Evolutionary conservation across 257 asterid species (phyloP).

Genomic region (Solanum appendiculatum): DNA sequence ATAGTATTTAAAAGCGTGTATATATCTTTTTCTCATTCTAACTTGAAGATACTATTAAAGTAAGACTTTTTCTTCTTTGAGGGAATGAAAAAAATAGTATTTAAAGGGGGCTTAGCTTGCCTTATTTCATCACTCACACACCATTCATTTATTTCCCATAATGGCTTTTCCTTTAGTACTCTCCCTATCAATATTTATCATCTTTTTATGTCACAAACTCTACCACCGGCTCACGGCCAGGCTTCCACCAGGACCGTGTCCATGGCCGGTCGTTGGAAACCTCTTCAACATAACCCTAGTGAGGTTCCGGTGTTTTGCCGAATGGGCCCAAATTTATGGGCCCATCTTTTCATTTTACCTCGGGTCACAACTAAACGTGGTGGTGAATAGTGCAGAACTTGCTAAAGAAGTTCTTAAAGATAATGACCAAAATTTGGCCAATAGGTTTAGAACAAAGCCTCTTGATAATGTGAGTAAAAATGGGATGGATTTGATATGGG

Average conservation of each 20-base stretch:
- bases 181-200: slow-evolving; percentile 11
- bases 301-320: slow-evolving; percentile 19
- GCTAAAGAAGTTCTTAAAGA: slow-evolving; percentile 27
- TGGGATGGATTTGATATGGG: slow-evolving; percentile 81
- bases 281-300: slow-evolving; percentile 13
- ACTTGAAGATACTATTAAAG: background rate
- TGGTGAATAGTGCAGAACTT: slow-evolving; percentile 16
- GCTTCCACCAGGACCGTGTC: slow-evolving; percentile 28
- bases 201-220: slow-evolving; percentile 29
- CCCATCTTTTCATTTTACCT: slow-evolving; percentile 25
- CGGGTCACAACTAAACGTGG: slow-evolving; percentile 22
- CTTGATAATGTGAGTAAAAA: slow-evolving; percentile 46
- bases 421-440: slow-evolving; percentile 26
- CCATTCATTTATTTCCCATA: background rate
- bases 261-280: slow-evolving; percentile 26
- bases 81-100: background rate
- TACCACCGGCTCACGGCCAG: slow-evolving; percentile 26
- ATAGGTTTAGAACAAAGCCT: slow-evolving; percentile 13
- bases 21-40: background rate
- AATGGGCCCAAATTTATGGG: slow-evolving; percentile 21
- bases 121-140: background rate
- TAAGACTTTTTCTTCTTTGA: background rate
- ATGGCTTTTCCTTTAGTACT: slow-evolving; percentile 24
- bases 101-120: background rate
- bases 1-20: background rate